Percentiles rank a stretch among this genome's conserved stretches.
Conservation (phyloP, 768 basidiomycete species). For the Pleurotus ostreatus region DNA sequence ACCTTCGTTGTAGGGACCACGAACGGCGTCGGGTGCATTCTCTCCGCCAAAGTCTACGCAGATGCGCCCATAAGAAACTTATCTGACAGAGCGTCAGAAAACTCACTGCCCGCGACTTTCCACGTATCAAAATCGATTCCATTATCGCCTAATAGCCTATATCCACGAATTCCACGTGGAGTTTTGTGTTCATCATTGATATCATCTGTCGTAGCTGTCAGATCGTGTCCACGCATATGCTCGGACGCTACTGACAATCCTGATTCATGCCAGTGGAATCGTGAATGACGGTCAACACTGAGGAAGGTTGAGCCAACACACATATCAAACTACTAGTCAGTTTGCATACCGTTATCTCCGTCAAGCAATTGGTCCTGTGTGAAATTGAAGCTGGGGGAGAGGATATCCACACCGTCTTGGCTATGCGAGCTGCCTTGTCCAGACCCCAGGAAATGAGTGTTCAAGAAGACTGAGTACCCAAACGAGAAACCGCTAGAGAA, state of each 20-base stretch:
- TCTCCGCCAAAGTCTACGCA: constrained; percentile 32
- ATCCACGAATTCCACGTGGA: constrained; percentile 66
- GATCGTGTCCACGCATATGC: background rate
- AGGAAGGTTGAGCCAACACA: background rate
- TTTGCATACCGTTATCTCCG: constrained; percentile 23
- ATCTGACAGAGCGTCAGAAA: background rate
- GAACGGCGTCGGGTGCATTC: constrained; percentile 49
- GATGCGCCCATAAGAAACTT: too few relatives aligned
- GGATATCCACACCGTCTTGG: constrained; percentile 28
- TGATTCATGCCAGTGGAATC: constrained; percentile 34
- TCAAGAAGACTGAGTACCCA: constrained; percentile 41
- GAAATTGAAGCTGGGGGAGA: constrained; percentile 29
- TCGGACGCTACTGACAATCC: constrained; percentile 22
- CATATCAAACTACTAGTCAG: background rate
- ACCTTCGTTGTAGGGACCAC: constrained; percentile 58
- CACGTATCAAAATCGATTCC: constrained; percentile 29
- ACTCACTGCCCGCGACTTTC: constrained; percentile 37
- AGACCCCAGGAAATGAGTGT: constrained; percentile 37
- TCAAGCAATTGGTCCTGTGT: constrained; percentile 23
- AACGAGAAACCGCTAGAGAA: constrained; percentile 33
- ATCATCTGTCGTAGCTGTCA: constrained; percentile 18
- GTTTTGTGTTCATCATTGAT: constrained; percentile 45
- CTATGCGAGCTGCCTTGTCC: constrained; percentile 31
- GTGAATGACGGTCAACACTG: constrained; percentile 30
- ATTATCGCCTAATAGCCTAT: constrained; percentile 37